These are phyloP conservation scores for Stagonosporopsis cucurbitacearum DNA, from an alignment of 2,329 filamentous ascomycete genomes.

Conservation along the genomic window DNA sequence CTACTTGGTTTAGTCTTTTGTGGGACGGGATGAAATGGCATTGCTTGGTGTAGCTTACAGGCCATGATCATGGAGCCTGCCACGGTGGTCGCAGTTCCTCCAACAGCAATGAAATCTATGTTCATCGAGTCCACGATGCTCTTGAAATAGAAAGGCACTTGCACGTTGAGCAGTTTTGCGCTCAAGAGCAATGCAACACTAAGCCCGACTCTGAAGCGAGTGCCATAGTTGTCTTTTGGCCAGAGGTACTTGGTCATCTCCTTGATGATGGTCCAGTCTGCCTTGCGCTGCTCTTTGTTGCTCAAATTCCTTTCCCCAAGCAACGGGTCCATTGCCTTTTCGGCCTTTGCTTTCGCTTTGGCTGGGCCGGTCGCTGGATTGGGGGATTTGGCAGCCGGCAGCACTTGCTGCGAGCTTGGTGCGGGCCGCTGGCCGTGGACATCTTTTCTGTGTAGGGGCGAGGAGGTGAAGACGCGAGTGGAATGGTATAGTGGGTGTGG, in stretches of 20 bases:
- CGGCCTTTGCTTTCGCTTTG: slow-evolving; percentile 30
- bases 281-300: slow-evolving; percentile 88
- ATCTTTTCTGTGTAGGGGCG: slow-evolving; percentile 54
- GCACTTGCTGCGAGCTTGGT: slow-evolving; percentile 33
- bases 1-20: slow-evolving; percentile 46
- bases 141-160: slow-evolving; percentile 99
- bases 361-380: slow-evolving; percentile 29
- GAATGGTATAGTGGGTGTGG: slow-evolving; percentile 28
- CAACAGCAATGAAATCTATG: slow-evolving; percentile 82
- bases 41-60: slow-evolving; percentile 58
- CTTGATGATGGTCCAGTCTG: slow-evolving; percentile 98
- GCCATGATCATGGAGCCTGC: slow-evolving; percentile 93
- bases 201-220: slow-evolving; percentile 82
- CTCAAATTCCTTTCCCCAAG: slow-evolving; percentile 69
- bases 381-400: slow-evolving; percentile 26
- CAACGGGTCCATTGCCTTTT: slow-evolving; percentile 52
- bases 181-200: slow-evolving; percentile 85
- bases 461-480: slow-evolving; percentile 53
- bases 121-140: slow-evolving; percentile 98
- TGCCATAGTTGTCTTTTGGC: slow-evolving; percentile 86
- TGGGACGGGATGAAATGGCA: slow-evolving; percentile 7
- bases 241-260: slow-evolving; percentile 97
- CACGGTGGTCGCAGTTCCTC: slow-evolving; percentile 87
- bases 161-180: slow-evolving; percentile 92
- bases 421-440: slow-evolving; percentile 43